Evolutionary conservation across 805 yeast species (phyloP).

Genomic region (Wickerhamiella dianesei): DNA sequence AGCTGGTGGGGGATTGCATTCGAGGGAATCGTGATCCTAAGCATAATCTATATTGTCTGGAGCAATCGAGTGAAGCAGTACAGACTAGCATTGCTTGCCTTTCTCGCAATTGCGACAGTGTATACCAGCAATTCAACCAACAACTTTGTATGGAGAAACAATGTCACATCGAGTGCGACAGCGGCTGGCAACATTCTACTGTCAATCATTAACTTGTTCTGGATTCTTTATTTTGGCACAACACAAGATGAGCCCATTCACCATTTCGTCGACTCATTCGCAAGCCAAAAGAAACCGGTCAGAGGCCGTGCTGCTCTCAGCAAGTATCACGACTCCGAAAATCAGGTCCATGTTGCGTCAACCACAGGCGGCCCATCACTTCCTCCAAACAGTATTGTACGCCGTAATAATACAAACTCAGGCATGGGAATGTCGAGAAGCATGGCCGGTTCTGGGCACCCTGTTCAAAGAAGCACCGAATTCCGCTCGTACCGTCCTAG

Average conservation of each 20-base stretch:
- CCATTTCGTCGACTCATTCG: constrained; percentile 71
- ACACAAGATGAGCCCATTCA: constrained; percentile 81
- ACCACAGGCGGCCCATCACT: too few species aligned
- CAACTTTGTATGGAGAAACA: constrained; percentile 54
- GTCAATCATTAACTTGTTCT: constrained; percentile 66
- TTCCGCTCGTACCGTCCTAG: too few species aligned
- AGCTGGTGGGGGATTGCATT: constrained; percentile 96
- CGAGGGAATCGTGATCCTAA: constrained; percentile 47
- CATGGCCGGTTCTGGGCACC: too few species aligned
- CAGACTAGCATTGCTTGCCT: constrained; percentile 38
- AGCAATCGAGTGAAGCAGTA: constrained; percentile 56
- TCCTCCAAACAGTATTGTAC: too few species aligned
- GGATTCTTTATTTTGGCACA: constrained; percentile 84
- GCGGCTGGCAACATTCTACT: constrained; percentile 84
- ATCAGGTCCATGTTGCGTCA: background rate
- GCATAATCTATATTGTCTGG: constrained; percentile 41
- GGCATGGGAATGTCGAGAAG: too few species aligned
- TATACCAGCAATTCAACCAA: constrained; percentile 79
- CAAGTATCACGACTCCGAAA: background rate
- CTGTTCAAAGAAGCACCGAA: too few species aligned
- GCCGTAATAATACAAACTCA: too few species aligned
- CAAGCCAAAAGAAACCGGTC: constrained; percentile 26
- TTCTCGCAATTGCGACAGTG: constrained; percentile 57
- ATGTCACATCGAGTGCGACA: constrained; percentile 64
- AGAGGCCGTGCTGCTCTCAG: background rate